These are phyloP conservation scores for Pittosporum tobira DNA, from an alignment of 129 eudicot species.

Conservation along the genomic window DNA sequence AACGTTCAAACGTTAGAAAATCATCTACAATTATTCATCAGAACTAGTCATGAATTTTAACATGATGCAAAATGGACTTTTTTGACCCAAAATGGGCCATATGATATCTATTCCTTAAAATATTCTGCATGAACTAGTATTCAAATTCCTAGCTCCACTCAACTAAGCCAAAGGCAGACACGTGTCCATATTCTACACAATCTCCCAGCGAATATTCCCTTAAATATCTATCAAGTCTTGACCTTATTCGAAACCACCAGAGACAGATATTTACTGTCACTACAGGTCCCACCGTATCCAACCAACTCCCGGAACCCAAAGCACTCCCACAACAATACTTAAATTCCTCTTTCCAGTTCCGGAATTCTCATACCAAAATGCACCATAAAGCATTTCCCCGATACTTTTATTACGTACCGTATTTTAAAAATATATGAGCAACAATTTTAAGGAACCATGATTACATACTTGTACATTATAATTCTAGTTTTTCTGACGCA, in stretches of 20 bases:
- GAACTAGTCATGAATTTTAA: no score
- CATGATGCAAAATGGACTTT: no score
- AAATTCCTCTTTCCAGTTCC: background rate
- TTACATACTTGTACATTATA: background rate
- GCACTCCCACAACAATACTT: background rate
- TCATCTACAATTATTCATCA: no score
- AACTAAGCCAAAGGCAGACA: background rate
- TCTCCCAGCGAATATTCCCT: no score
- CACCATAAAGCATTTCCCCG: background rate
- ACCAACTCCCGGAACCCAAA: slow-evolving; percentile 2
- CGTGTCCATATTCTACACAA: no score
- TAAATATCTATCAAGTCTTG: background rate
- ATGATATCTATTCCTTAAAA: no score
- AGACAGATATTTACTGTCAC: background rate
- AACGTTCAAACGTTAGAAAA: no score
- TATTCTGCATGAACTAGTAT: background rate
- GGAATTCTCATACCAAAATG: background rate
- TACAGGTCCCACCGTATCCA: background rate
- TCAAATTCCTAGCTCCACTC: background rate
- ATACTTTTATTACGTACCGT: background rate
- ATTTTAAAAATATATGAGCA: background rate
- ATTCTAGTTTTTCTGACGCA: background rate
- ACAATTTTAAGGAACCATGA: background rate
- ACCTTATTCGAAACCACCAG: background rate
- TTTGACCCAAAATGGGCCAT: no score